Percentiles rank a stretch among this genome's conserved stretches.
Evolutionary conservation across 1,284 basidiomycete species (phyloP).

Genomic region (Cryptococcus sp.): DNA sequence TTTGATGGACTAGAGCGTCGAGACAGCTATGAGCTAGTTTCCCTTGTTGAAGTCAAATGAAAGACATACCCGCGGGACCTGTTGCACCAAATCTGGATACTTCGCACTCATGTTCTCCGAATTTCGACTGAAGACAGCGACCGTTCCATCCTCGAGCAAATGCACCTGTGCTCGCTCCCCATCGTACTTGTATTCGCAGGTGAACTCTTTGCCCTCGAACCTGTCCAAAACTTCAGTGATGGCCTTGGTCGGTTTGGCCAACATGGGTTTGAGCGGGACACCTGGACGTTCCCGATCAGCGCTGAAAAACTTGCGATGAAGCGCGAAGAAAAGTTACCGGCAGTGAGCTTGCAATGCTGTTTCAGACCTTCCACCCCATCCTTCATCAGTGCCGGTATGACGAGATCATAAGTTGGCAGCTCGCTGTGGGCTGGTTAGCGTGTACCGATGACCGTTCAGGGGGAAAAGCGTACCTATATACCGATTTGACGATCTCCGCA

Average conservation of each 20-base stretch:
- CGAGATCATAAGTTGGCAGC: constrained; percentile 87
- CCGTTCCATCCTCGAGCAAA: constrained; percentile 71
- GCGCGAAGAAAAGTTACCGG: constrained; percentile 58
- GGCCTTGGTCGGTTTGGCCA: constrained; percentile 99
- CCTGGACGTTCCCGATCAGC: constrained; percentile 42
- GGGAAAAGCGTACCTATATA: constrained; percentile 71
- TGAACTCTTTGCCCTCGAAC: constrained; percentile 94
- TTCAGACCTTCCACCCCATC: constrained; percentile 72
- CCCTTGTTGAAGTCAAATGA: not conserved
- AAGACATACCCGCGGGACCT: constrained; percentile 73
- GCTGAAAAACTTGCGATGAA: not conserved
- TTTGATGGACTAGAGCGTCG: constrained; percentile 70
- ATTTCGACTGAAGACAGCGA: constrained; percentile 92
- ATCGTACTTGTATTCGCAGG: constrained; percentile 99
- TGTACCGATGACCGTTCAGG: not conserved
- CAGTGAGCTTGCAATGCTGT: constrained; percentile 84
- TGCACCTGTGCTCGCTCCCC: constrained; percentile 96
- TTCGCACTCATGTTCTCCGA: constrained; percentile 99
- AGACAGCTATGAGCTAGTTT: constrained; percentile 19
- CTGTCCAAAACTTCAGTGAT: constrained; percentile 98
- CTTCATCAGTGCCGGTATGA: constrained; percentile 87
- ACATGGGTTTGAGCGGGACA: constrained; percentile 97
- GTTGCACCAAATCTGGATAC: constrained; percentile 94
- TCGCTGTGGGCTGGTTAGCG: constrained; percentile 62
- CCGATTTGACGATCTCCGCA: constrained; percentile 76